Conservation (phyloP, 345 rosid species). For the Euphorbia lathyris region DNA sequence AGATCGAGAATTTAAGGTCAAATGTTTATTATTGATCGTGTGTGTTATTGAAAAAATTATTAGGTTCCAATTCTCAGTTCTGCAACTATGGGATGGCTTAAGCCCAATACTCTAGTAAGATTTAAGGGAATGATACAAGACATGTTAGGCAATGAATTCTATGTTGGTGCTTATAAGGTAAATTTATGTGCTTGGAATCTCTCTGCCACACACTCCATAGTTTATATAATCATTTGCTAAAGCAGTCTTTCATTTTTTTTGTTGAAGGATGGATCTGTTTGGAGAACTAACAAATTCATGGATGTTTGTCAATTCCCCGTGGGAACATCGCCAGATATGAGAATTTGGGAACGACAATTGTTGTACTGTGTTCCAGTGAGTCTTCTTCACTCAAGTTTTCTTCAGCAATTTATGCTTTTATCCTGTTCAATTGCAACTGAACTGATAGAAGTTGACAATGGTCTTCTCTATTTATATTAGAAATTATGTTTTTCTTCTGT, state of each 20-base stretch:
- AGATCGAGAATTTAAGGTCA: background rate
- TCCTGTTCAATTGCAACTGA: too few relatives aligned
- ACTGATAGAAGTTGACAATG: background rate
- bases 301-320: constrained; percentile 59
- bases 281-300: constrained; percentile 86
- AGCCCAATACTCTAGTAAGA: constrained; percentile 69
- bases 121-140: constrained; percentile 96
- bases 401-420: background rate
- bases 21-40: background rate
- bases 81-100: constrained; percentile 46
- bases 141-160: constrained; percentile 94
- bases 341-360: constrained; percentile 86
- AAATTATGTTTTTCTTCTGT: background rate
- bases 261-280: constrained; percentile 57
- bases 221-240: background rate
- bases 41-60: background rate
- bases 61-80: constrained; percentile 72
- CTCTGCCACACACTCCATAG: too few relatives aligned
- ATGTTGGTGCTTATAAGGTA: constrained; percentile 88
- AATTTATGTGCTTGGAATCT: background rate
- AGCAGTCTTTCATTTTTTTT: background rate
- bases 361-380: constrained; percentile 80
- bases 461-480: background rate
- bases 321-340: constrained; percentile 47
- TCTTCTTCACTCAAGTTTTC: background rate